Base-by-base conservation (phyloP, 2,329 filamentous ascomycete species). In the Pyrenochaeta sp. region DNA sequence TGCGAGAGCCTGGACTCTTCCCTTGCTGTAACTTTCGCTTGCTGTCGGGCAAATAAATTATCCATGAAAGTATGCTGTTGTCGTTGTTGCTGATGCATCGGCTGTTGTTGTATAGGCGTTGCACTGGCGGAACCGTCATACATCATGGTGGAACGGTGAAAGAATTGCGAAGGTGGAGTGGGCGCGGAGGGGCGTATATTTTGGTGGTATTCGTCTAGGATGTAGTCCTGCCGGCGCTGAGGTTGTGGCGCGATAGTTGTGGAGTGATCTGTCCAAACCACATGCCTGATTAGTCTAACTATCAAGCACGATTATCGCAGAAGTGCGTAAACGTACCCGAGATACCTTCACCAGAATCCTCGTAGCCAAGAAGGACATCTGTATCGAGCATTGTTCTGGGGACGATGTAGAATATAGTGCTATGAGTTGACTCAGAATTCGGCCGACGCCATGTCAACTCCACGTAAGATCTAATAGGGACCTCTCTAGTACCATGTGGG, bases 401-500 rank as follows among this genome's bases (percentile, higher is more conserved):
- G 5, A 54, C 48, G 19, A 58, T 28, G 19, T 52, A 54, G n/a
- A 54, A 58, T 8, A 43, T 37, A 4, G 56, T 55, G 12, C 24
- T 22, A 27, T 55, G 52, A 5, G 52, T 46, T 25, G 49, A 42
- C 2, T 55, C n/a, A 28, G 40, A 45, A 32, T 42, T 42, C 7
- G 36, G 47, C 10, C 25, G 34, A 22, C 40, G 34, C 56, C 53
- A 55, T n/a, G 52, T 55, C 10, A 55, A 19, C 3, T 44, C 10
- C 4, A 46, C 50, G 30, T 40, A 34, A 5, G 27, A 36, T n/a
- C 19, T 24, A 12, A 40, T 19, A 3, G 39, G 10, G 13, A 50
- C 32, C 5, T 44, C 13, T 13, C 9, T 13, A 19, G n/a, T 5
- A 19, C 1, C n/a, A 39, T 19, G 12, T 15, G 36, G 36, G 36